Evolutionary conservation across 75 land plant genomes (phyloP), one percentile per base, ranked within the genome.

Genomic region (Picea glauca): DNA sequence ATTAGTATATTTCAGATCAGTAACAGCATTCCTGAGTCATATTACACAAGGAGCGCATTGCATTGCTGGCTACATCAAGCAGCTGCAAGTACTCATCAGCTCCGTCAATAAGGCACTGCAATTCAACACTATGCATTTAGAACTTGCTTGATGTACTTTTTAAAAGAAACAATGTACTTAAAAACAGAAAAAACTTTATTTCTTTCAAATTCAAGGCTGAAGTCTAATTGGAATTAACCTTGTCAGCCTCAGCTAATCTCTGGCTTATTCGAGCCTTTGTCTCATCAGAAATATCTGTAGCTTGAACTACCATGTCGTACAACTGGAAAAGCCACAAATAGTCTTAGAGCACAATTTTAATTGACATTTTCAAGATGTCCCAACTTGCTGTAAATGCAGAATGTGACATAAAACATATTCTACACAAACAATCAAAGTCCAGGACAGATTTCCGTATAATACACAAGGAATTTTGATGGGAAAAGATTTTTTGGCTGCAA

Each of bases 41-140:
- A 84, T 92, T 92, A 79, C 88, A 83, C 3, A 96, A 78, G 74
- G 95, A 90, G 43, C 93, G 86, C 89, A 92, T 94, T 40, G 93
- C 87, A 82, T 87, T 83, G 78, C 99, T 91, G 50, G 93, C 88
- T 59, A 92, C 95, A 82, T 96, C 93, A 81, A 96, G 78, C 43
- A 96, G 83, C 79, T 96, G 99, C 83, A 96, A 81, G 79, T 92
- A 96, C 66, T 96, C 99, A 79, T 96, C 99, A 14, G 99, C 98
- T 78, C 99, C 99, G 83, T 96, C 99, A 81, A 92, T 85, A 35
- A 96, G 89, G 63, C 95, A 85, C 99, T 96, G 98, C 83, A 85
- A 62, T 57, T 50, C 23, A 32, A 72, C 58, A 72, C 46, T 14
- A 15, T 54, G 62, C 3, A 60, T 3, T 58, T 14, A 31, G 3